These are phyloP conservation scores for Melanomma pulvis-pyrius DNA, from an alignment of 495 filamentous ascomycete genomes.

Conservation along the genomic window DNA sequence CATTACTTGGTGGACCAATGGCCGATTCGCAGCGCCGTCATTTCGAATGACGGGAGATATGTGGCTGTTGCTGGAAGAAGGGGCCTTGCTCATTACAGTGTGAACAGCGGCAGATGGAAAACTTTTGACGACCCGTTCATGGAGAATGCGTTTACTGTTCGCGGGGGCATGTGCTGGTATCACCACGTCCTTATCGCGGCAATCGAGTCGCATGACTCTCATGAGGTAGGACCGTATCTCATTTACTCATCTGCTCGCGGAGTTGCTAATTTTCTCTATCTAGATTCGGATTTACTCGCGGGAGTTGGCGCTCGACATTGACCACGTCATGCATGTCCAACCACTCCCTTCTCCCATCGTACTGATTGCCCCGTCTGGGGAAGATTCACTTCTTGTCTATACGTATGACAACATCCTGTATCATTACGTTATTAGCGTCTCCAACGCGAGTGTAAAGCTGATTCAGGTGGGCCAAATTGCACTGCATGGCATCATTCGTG, in stretches of 20 bases:
- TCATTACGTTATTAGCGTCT: conserved; percentile 82
- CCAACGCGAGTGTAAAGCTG: conserved; percentile 67
- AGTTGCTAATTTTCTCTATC: background rate
- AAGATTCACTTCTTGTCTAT: conserved; percentile 94
- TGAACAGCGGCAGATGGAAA: conserved; percentile 94
- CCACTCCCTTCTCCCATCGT: conserved; percentile 81
- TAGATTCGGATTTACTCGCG: conserved; percentile 88
- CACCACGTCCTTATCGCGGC: conserved; percentile 93
- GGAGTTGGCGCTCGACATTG: conserved; percentile 75
- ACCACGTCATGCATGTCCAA: conserved; percentile 71
- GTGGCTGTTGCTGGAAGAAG: conserved; percentile 90
- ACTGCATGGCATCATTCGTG: conserved; percentile 92
- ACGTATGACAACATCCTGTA: conserved; percentile 96
- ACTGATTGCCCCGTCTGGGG: conserved; percentile 80
- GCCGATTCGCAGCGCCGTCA: conserved; percentile 83
- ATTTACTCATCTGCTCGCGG: background rate
- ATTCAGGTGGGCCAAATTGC: conserved; percentile 95
- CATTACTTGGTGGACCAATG: conserved; percentile 86
- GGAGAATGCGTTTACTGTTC: conserved; percentile 87
- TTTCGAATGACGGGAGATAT: conserved; percentile 91
- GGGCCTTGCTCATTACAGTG: conserved; percentile 93
- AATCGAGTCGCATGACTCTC: conserved; percentile 80
- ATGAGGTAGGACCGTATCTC: conserved; percentile 64
- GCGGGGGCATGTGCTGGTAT: conserved; percentile 98
- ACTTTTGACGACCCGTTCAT: conserved; percentile 78